Evolutionary conservation across 129 eudicot species (phyloP).

Genomic region (Artemisia tridentata): DNA sequence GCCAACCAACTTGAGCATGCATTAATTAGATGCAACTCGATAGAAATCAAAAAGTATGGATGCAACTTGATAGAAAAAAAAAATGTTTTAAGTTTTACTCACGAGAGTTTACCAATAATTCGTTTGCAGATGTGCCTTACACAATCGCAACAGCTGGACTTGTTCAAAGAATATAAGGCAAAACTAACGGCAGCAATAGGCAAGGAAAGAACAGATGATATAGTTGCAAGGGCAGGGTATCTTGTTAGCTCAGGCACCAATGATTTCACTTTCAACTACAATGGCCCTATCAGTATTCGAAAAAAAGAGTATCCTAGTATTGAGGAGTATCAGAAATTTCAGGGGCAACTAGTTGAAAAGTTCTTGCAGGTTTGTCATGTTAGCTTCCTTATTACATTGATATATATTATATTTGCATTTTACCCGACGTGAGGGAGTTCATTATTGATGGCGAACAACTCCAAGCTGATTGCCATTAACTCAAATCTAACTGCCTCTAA

Average conservation of each 20-base stretch:
- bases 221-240: slow-evolving; percentile 32
- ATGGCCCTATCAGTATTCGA: slow-evolving; percentile 27
- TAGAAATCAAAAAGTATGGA: no score
- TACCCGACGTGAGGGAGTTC: neutral
- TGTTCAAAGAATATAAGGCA: slow-evolving; percentile 33
- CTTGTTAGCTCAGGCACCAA: slow-evolving; percentile 40
- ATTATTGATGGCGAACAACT: neutral
- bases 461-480: neutral
- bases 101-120: neutral
- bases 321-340: slow-evolving; percentile 25
- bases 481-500: neutral
- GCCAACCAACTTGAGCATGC: no score
- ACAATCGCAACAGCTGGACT: slow-evolving; percentile 35
- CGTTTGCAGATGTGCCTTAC: slow-evolving; percentile 23
- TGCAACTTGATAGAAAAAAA: no score
- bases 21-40: neutral
- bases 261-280: slow-evolving; percentile 39
- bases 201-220: slow-evolving; percentile 37
- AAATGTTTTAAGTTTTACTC: neutral
- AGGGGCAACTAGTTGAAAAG: slow-evolving; percentile 23
- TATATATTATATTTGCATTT: neutral
- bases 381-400: neutral
- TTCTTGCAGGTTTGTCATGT: slow-evolving; percentile 31
- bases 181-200: slow-evolving; percentile 32
- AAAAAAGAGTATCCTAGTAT: slow-evolving; percentile 28